Base-by-base conservation (phyloP, 2,329 filamentous ascomycete species). In the Dothideomycetes sp. region DNA sequence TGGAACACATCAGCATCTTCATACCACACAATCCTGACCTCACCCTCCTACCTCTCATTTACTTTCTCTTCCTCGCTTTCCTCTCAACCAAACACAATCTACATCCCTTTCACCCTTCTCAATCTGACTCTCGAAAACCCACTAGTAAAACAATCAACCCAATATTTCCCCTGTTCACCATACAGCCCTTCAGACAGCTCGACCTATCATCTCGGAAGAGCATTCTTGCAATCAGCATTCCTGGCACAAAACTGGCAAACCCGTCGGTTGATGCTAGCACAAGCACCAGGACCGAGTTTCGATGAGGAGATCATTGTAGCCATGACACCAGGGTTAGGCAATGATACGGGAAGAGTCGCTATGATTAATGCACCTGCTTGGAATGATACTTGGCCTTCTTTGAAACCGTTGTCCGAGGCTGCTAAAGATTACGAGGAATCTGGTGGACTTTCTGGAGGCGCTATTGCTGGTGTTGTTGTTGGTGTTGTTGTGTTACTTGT, bases 381-480 rank as follows among this genome's bases (percentile, higher is more conserved):
- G 37, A 15, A 33, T 12, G 12, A 15, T 2, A 41, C 37, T 22
- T 41, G 37, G 37, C 5, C 20, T 11, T 27, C 28, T 15, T n/a
- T n/a, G n/a, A n/a, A n/a, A n/a, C n/a, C n/a, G 5, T 28, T 28
- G 17, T 13, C 29, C 3, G 29, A 28, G 9, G 17, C 34, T 8
- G 20, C 29, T 5, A 11, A 29, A 7, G 17, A 25, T 2, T 12
- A 16, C 3, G 23, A 6, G 6, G 7, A 11, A 10, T 17, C 23
- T 27, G n/a, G 16, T 9, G 17, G 36, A 6, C 29, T 50, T 3
- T 62, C 33, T 45, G 51, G n/a, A 6, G 61, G 59, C 15, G 56
- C 56, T 7, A 51, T 56, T 27, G 61, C 54, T n/a, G 62, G 59
- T 9, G 58, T 61, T 27, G 60, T 57, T 4, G 52, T 57, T 4